Base-by-base conservation (phyloP, 371 early-diverging fungal genomes). In the Blakeslea trispora region DNA sequence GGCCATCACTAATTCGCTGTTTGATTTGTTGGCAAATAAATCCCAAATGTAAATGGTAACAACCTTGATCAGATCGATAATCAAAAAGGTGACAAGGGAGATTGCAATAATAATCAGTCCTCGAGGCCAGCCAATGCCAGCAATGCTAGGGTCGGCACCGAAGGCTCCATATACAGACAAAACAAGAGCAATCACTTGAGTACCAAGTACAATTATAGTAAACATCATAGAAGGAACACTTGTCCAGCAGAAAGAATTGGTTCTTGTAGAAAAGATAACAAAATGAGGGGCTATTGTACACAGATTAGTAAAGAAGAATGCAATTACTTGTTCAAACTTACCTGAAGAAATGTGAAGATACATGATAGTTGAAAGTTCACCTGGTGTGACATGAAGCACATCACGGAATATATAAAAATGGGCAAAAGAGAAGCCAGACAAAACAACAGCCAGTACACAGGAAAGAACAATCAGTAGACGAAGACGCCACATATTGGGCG, bases 191-290 rank as follows among this genome's bases (percentile, higher is more conserved):
- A 96, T 81, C 43, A 95, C 82, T 77, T 96, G 96, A 8, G 95
- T 96, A 15, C 90, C 93, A 49, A 91, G 74, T 34, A 96, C 88
- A 41, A 92, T 92, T 0, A 80, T 52, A 7, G 89, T 85, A 68
- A 96, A 96, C 24, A 79, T 68, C 69, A 81, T 68, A 6, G 91
- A 89, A 5, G 97, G 97, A 53, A 88, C 66, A 55, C 85, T 90
- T 56, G 84, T 86, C 93, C 94, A 96, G 80, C 93, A 94, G 74
- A 87, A 91, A 9, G 88, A 84, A 13, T 87, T 79, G 15, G 95
- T 71, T 55, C 97, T 87, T 8, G 97, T 96, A 11, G 95, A 93
- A 69, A 96, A 96, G 68, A 96, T 96, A 32, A 94, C 91, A 74
- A 96, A 96, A 79, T 96, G 96, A 50, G 97, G 97, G 48, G 90